phyloP scores from a whole-genome alignment of 2,329 filamentous ascomycete genomes.

The Paecilomyces variotii region DNA sequence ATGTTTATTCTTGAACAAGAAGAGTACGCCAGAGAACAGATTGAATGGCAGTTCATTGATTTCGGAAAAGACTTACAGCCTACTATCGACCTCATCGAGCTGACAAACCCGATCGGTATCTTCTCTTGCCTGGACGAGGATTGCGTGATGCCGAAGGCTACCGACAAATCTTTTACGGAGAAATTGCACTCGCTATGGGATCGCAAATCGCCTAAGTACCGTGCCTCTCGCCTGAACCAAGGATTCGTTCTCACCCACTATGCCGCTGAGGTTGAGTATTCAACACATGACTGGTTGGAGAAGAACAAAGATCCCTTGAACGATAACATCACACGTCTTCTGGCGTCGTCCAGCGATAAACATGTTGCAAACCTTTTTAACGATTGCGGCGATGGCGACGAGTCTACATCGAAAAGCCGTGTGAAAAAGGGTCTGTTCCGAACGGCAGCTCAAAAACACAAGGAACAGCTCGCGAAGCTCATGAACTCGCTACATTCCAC shows the following conservation, averaged over 20 bases:
- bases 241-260: slow-evolving; percentile 97
- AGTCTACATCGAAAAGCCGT: slow-evolving; percentile 60
- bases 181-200: slow-evolving; percentile 97
- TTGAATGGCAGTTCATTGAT: slow-evolving; percentile 99
- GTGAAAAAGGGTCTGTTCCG: slow-evolving; percentile 97
- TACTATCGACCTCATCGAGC: slow-evolving; percentile 92
- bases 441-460: slow-evolving; percentile 92
- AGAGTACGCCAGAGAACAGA: slow-evolving; percentile 93
- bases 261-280: slow-evolving; percentile 95
- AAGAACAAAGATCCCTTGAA: slow-evolving; percentile 99
- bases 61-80: slow-evolving; percentile 95
- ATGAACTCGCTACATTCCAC: slow-evolving; percentile 94
- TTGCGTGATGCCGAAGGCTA: slow-evolving; percentile 97
- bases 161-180: slow-evolving; percentile 92
- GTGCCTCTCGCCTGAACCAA: slow-evolving; percentile 75
- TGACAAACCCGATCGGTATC: slow-evolving; percentile 95
- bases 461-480: slow-evolving; percentile 92
- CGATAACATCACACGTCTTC: slow-evolving; percentile 86
- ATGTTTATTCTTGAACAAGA: slow-evolving; percentile 99
- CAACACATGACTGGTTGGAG: slow-evolving; percentile 88
- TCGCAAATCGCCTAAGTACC: slow-evolving; percentile 89
- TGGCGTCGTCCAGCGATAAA: slow-evolving; percentile 71
- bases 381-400: slow-evolving; percentile 78
- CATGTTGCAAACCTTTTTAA: slow-evolving; percentile 79
- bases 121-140: slow-evolving; percentile 98